phyloP scores from a whole-genome alignment of 192 early-diverging fungal genomes.

The Dispira parvispora region DNA sequence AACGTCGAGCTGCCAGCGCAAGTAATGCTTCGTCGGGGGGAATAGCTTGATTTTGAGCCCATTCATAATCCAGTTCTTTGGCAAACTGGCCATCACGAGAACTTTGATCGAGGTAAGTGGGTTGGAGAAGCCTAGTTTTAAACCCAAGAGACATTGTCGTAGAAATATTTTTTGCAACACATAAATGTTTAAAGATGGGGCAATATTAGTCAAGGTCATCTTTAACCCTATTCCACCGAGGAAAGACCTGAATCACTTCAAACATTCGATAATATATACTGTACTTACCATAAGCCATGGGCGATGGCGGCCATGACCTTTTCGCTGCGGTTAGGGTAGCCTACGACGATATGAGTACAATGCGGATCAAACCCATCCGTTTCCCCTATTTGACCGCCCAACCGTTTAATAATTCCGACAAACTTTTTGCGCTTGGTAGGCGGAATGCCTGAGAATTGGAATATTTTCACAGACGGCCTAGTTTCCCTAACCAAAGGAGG shows the following conservation, averaged over 20 bases:
- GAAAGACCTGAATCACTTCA: not conserved
- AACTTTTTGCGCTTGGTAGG: not conserved
- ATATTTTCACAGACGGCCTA: not conserved
- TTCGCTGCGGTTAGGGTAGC: slow-evolving; percentile 3
- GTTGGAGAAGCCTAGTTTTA: not conserved
- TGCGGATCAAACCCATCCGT: not conserved
- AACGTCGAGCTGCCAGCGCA: not conserved
- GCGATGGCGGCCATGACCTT: not conserved
- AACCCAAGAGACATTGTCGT: too few species aligned
- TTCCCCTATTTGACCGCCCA: not conserved
- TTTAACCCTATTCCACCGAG: too few species aligned
- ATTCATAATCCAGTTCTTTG: not conserved
- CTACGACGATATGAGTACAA: not conserved
- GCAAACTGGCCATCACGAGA: not conserved
- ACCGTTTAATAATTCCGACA: not conserved
- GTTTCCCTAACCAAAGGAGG: too few species aligned
- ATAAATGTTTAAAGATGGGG: too few species aligned
- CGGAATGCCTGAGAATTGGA: slow-evolving; percentile 5
- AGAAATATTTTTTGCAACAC: too few species aligned
- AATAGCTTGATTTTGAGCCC: not conserved
- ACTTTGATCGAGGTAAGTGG: not conserved
- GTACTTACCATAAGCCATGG: not conserved
- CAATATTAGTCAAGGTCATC: too few species aligned
- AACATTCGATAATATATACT: not conserved
- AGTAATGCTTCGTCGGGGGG: not conserved